Evolutionary conservation across 1,284 basidiomycete genomes (phyloP).

Genomic region (Microbotryomycetes sp.): DNA sequence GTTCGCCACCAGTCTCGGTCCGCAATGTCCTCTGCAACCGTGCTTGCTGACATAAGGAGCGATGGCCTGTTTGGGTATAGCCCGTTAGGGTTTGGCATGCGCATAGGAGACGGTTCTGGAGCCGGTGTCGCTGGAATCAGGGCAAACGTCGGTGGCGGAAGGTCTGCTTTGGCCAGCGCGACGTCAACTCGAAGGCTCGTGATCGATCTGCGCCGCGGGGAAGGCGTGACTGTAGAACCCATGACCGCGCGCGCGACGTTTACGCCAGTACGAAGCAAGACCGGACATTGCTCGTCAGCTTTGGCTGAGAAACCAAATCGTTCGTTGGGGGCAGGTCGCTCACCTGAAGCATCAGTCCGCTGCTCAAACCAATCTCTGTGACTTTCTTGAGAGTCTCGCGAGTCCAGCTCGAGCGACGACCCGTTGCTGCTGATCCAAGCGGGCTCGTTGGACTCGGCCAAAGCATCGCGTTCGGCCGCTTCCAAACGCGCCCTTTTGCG

Average conservation of each 20-base stretch:
- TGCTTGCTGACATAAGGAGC: neutral
- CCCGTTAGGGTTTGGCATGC: neutral
- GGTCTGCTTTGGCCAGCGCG: neutral
- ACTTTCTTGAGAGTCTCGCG: neutral
- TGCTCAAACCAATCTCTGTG: neutral
- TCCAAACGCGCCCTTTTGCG: neutral
- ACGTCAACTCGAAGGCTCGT: neutral
- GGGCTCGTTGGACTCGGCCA: neutral
- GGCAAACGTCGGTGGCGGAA: conserved; percentile 9
- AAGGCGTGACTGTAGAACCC: neutral
- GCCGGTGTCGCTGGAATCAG: conserved; percentile 17
- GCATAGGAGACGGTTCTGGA: conserved; percentile 3
- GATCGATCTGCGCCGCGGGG: neutral
- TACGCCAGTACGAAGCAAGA: no score
- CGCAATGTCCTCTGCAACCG: conserved; percentile 5
- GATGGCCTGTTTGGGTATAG: conserved; percentile 14
- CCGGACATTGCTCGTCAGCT: no score
- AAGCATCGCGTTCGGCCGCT: neutral
- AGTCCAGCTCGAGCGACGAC: neutral
- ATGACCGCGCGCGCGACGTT: no score
- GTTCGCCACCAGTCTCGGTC: conserved; percentile 25
- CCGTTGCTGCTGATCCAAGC: conserved; percentile 2
- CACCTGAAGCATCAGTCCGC: no score
- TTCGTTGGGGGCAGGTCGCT: no score
- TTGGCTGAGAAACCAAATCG: no score